Evolutionary conservation across 2,329 filamentous ascomycete genomes (phyloP), one percentile per base, ranked within the genome.

Genomic region (Claviceps lovelessii): DNA sequence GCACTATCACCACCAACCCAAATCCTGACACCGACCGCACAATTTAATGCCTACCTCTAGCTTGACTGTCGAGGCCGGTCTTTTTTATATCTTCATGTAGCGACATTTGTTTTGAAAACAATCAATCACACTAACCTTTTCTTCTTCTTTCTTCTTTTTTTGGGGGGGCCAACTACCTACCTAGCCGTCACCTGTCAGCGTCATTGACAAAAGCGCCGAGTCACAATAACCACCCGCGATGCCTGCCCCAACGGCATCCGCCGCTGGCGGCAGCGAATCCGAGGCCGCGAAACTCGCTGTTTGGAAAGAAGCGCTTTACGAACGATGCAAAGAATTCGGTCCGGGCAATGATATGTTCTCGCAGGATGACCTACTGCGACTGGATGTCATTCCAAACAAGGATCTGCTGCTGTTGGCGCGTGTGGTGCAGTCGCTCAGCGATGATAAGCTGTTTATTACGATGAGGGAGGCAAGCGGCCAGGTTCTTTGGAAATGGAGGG

Each of bases 401-500:
- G 76, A 83, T 64, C 67, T 80, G 58, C 66, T 73, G 63, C 72
- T 77, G 49, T 74, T 84, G 28, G 66, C 81, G 55, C 69, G 71
- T 54, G 76, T 82, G 17, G 72, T 83, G 45, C 78, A 83, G 67
- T 72, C 68, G 39, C 73, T 85, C 53, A 76, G 76, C 57, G 72
- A 81, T 61, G 80, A 85, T 62, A 79, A 78, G 64, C 73, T 84
- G 42, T 78, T 84, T 61, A 69, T 72, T 51, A 71, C 70, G 47
- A 71, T 72, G 68, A 65, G 68, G 56, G 69, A 72, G 62, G 63
- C 67, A 49, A 70, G 68, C 41, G 68, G 69, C 49, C 66, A 71
- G 58, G 67, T 72, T 51, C 56, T 69, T 37, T 85, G 81, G 80
- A 76, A 76, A 61, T 76, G 79, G 68, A 76, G 81, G 45, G 75